Evolutionary conservation across 192 early-diverging fungal species (phyloP).

Genomic region (Linnemannia hyalina): DNA sequence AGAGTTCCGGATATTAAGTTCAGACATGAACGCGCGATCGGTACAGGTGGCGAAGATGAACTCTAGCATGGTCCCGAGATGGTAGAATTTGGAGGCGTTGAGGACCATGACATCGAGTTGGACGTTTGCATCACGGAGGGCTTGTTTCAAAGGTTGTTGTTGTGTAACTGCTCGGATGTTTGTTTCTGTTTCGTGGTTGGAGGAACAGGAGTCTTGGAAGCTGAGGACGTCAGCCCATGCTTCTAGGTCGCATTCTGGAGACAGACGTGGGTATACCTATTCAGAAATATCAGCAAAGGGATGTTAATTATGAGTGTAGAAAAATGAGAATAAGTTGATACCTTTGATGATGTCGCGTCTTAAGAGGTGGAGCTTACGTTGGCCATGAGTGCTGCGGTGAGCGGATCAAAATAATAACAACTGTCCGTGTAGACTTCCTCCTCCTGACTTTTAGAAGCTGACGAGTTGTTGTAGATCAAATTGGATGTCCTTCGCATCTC

Average conservation of each 20-base stretch:
- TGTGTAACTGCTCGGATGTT: not conserved
- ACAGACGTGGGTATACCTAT: slow-evolving; percentile 17
- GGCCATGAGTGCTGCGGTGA: slow-evolving; percentile 35
- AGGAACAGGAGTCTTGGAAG: slow-evolving; percentile 12
- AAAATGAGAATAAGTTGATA: not conserved
- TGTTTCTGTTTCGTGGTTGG: not conserved
- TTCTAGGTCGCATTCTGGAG: slow-evolving; percentile 49
- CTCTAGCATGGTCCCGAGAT: slow-evolving; percentile 58
- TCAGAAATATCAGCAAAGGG: no score
- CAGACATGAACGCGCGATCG: slow-evolving; percentile 34
- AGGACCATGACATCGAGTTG: slow-evolving; percentile 52
- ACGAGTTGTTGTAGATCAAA: not conserved
- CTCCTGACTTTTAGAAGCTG: not conserved
- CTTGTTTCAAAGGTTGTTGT: slow-evolving; percentile 10
- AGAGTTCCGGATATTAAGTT: slow-evolving; percentile 32
- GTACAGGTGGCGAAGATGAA: slow-evolving; percentile 37
- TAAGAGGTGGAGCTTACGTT: slow-evolving; percentile 17
- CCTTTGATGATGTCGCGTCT: no score
- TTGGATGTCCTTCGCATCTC: slow-evolving; percentile 20
- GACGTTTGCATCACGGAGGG: slow-evolving; percentile 16
- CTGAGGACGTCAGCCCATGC: slow-evolving; percentile 59
- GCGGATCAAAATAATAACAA: slow-evolving; percentile 59
- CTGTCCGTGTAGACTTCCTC: slow-evolving; percentile 59
- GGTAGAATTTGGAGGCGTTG: slow-evolving; percentile 59
- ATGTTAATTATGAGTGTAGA: not conserved